Evolutionary conservation across 2,329 filamentous ascomycete genomes (phyloP).

Genomic region (Fusarium burgessii): DNA sequence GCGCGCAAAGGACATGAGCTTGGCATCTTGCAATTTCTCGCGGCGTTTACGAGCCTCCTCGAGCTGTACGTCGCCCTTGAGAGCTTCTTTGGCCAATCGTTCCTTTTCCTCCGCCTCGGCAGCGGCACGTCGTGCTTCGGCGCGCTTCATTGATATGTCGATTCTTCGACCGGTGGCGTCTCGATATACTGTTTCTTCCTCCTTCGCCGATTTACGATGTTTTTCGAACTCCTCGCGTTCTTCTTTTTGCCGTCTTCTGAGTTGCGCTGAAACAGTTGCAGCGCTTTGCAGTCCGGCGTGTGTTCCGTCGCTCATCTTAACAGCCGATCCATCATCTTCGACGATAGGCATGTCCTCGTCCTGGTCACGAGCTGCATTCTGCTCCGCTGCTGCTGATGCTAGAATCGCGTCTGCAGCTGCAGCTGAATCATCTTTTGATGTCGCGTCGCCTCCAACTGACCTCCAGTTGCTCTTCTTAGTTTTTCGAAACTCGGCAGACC

Average conservation of each 20-base stretch:
- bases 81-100: constrained; percentile 73
- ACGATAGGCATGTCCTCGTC: constrained; percentile 64
- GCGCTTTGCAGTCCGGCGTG: constrained; percentile 89
- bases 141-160: constrained; percentile 90
- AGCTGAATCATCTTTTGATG: constrained; percentile 59
- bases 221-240: constrained; percentile 66
- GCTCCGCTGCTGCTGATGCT: constrained; percentile 76
- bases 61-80: constrained; percentile 88
- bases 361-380: constrained; percentile 61
- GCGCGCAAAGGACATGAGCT: constrained; percentile 82
- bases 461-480: constrained; percentile 87
- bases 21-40: constrained; percentile 81
- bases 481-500: constrained; percentile 74
- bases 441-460: constrained; percentile 63
- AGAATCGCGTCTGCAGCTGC: constrained; percentile 83
- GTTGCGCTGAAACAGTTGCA: constrained; percentile 77
- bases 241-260: constrained; percentile 73
- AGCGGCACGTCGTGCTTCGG: constrained; percentile 77
- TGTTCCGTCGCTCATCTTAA: constrained; percentile 87
- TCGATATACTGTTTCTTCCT: constrained; percentile 90
- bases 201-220: constrained; percentile 58
- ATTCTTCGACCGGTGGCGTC: constrained; percentile 96
- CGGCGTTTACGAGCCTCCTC: constrained; percentile 73
- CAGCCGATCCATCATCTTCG: constrained; percentile 60
- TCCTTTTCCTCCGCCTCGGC: constrained; percentile 79